Conservation (phyloP, 108 stramenopile genomes). For the Seminavis robusta region DNA sequence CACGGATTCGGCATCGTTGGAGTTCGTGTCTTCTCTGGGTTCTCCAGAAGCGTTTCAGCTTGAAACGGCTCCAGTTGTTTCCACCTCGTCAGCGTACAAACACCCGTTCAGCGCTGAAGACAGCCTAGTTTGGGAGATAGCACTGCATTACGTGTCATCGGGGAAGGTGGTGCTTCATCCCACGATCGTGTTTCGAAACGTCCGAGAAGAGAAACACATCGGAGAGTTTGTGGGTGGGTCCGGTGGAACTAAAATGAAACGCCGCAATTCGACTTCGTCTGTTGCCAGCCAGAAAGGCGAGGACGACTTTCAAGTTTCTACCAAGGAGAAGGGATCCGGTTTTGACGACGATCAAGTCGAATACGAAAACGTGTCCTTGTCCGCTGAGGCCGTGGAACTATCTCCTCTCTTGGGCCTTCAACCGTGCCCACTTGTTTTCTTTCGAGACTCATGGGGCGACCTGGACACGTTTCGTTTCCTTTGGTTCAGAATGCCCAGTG, state of each 20-base stretch:
- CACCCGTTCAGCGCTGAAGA: slow-evolving; percentile 63
- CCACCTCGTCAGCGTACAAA: slow-evolving; percentile 39
- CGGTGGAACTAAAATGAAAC: slow-evolving; percentile 4
- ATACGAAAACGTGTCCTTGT: slow-evolving; percentile 42
- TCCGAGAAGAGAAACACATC: slow-evolving; percentile 50
- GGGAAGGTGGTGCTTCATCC: slow-evolving; percentile 38
- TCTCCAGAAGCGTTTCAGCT: not conserved
- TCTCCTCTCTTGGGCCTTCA: slow-evolving; percentile 59
- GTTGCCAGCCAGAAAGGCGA: slow-evolving; percentile 13
- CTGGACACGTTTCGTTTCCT: slow-evolving; percentile 57
- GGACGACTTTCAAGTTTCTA: slow-evolving; percentile 11
- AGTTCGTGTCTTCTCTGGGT: slow-evolving; percentile 20
- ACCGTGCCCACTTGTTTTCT: slow-evolving; percentile 80
- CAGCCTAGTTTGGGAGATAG: slow-evolving; percentile 62
- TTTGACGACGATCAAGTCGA: slow-evolving; percentile 39
- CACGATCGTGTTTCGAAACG: slow-evolving; percentile 51
- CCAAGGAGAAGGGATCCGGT: slow-evolving; percentile 2
- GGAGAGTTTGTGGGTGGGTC: slow-evolving; percentile 41
- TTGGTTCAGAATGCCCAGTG: slow-evolving; percentile 53
- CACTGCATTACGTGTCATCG: slow-evolving; percentile 36
- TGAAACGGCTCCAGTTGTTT: slow-evolving; percentile 11
- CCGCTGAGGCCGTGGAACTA: slow-evolving; percentile 46
- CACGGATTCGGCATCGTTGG: slow-evolving; percentile 19
- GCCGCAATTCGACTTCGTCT: not conserved
- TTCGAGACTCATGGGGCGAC: slow-evolving; percentile 58